These are phyloP conservation scores for Lachnellula subtilissima DNA, from an alignment of 2,329 filamentous ascomycete genomes.

Conservation along the genomic window DNA sequence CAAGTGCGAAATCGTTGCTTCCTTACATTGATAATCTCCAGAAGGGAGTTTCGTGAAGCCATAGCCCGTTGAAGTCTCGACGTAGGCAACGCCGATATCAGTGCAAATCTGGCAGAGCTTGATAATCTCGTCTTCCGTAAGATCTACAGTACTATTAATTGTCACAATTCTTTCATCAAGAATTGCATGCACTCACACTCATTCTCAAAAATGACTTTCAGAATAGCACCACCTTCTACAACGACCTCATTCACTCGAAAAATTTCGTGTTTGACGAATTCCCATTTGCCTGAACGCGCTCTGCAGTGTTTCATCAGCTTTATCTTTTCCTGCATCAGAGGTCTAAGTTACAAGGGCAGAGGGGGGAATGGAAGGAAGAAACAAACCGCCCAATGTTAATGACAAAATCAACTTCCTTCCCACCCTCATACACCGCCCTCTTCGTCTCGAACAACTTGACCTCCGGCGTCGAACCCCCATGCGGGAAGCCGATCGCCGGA, in stretches of 20 bases:
- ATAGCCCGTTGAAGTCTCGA: slow-evolving; percentile 58
- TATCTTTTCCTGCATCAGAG: neutral
- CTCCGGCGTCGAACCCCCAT: slow-evolving; percentile 50
- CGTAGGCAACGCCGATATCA: slow-evolving; percentile 46
- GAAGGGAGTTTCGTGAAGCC: slow-evolving; percentile 52
- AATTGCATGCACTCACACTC: slow-evolving; percentile 36
- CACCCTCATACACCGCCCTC: slow-evolving; percentile 44
- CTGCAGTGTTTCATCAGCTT: neutral
- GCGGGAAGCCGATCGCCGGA: slow-evolving; percentile 57
- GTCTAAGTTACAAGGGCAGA: no score
- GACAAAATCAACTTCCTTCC: slow-evolving; percentile 55
- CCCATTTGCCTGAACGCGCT: slow-evolving; percentile 42
- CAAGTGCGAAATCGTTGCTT: slow-evolving; percentile 47
- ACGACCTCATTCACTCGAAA: slow-evolving; percentile 45
- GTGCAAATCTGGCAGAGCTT: slow-evolving; percentile 52
- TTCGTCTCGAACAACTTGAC: slow-evolving; percentile 51
- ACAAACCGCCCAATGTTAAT: slow-evolving; percentile 51
- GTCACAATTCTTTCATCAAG: neutral
- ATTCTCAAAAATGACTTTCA: slow-evolving; percentile 62
- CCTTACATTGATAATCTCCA: slow-evolving; percentile 49
- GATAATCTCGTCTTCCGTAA: slow-evolving; percentile 45
- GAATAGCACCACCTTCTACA: slow-evolving; percentile 36
- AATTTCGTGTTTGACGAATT: slow-evolving; percentile 51
- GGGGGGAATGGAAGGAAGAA: neutral
- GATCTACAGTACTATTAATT: slow-evolving; percentile 21